These are phyloP conservation scores for Phytophthora hybrid DNA, from an alignment of 352 stramenopile species.

Conservation along the genomic window DNA sequence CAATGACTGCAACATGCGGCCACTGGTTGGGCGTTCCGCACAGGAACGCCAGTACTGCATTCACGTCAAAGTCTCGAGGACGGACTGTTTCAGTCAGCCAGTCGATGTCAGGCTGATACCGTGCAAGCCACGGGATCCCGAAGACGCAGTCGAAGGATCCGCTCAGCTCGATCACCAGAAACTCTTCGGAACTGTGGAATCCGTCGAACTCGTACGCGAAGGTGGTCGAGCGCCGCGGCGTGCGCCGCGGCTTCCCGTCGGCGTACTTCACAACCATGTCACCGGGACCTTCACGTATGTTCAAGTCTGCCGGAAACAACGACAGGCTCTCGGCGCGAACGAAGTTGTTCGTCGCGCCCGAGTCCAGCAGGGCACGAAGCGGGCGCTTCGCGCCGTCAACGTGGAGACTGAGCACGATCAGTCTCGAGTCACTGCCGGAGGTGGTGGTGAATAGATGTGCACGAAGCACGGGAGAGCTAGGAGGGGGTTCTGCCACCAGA, in stretches of 20 bases:
- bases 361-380: conserved; percentile 28
- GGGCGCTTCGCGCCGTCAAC: conserved; percentile 12
- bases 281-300: conserved; percentile 6
- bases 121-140: conserved; percentile 36
- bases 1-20: conserved; percentile 2
- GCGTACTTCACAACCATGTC: conserved; percentile 30
- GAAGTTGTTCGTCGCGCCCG: conserved; percentile 39
- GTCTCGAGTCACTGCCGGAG: conserved; percentile 16
- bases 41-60: too few relatives aligned
- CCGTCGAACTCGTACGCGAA: conserved; percentile 34
- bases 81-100: too few relatives aligned
- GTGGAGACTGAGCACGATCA: conserved; percentile 29
- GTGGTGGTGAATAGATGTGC: conserved; percentile 27
- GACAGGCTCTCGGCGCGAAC: conserved; percentile 21
- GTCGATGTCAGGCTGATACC: conserved; percentile 20
- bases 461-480: neutral
- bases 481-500: too few relatives aligned
- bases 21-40: too few relatives aligned
- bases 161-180: conserved; percentile 42
- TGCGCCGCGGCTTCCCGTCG: conserved; percentile 23
- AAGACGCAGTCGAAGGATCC: conserved; percentile 41
- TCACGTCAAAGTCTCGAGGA: too few relatives aligned
- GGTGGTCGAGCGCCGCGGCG: conserved; percentile 14
- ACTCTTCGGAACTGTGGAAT: conserved; percentile 24
- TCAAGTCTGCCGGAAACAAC: conserved; percentile 21